Evolutionary conservation across 441 rosid species (phyloP).

Genomic region (Melastoma candidum): DNA sequence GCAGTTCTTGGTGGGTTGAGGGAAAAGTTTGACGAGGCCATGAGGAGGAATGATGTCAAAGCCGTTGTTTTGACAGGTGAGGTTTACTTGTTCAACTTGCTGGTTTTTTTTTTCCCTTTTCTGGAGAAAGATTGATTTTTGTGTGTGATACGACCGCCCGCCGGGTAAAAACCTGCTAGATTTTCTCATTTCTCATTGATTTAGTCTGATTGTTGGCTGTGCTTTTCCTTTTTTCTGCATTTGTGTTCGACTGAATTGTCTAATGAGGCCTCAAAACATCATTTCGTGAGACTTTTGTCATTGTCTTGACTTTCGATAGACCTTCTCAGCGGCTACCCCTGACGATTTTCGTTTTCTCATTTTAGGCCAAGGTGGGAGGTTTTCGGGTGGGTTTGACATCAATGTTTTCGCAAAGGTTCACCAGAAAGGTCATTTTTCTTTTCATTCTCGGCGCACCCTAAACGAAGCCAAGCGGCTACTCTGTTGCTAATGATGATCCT

Average conservation of each 20-base stretch:
- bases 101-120: constrained; percentile 2
- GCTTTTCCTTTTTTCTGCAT: too few species aligned
- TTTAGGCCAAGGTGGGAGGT: constrained; percentile 76
- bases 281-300: too few species aligned
- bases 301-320: too few species aligned
- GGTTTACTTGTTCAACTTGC: neutral
- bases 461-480: neutral
- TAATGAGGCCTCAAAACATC: too few species aligned
- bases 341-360: constrained; percentile 5
- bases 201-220: too few species aligned
- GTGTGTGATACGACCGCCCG: too few species aligned
- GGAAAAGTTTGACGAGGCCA: constrained; percentile 62
- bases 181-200: too few species aligned
- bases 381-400: constrained; percentile 92
- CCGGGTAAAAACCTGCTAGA: too few species aligned
- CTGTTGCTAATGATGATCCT: constrained; percentile 1
- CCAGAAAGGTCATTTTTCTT: constrained; percentile 37
- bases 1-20: constrained; percentile 64
- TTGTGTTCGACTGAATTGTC: too few species aligned
- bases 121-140: neutral
- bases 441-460: neutral
- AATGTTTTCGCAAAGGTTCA: constrained; percentile 72
- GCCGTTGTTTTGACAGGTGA: constrained; percentile 83
- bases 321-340: too few species aligned
- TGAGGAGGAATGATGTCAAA: constrained; percentile 58